Conservation (phyloP, 2,329 filamentous ascomycete species). For the Chrysosporium keratinophilum region DNA sequence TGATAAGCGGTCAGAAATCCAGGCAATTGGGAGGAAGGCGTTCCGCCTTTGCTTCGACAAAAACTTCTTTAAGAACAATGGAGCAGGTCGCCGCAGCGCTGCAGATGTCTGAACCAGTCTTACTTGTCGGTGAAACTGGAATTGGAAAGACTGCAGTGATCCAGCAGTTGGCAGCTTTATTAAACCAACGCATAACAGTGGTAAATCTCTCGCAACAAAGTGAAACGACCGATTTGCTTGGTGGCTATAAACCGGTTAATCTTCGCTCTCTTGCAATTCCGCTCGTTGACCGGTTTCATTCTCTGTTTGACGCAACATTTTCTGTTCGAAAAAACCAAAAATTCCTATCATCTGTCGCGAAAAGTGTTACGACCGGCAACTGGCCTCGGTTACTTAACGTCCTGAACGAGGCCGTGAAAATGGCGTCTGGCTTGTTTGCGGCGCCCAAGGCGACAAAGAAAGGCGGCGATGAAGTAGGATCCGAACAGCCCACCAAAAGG, state of each 20-base stretch:
- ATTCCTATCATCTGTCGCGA: conserved; percentile 71
- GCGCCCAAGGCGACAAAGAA: conserved; percentile 43
- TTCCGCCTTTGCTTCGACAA: conserved; percentile 69
- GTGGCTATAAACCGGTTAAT: conserved; percentile 93
- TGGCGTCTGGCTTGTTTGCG: conserved; percentile 63
- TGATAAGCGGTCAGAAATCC: conserved; percentile 37
- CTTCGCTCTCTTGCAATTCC: conserved; percentile 78
- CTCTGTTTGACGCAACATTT: conserved; percentile 79
- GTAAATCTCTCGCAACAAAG: conserved; percentile 98
- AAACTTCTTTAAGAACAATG: conserved; percentile 69
- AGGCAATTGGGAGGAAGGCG: conserved; percentile 33
- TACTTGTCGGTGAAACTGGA: conserved; percentile 97
- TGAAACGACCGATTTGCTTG: conserved; percentile 88
- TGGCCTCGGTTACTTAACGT: conserved; percentile 80
- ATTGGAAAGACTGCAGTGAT: conserved; percentile 96
- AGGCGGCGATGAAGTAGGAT: conserved; percentile 29
- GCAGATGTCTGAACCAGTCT: conserved; percentile 71
- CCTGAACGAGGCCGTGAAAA: conserved; percentile 79
- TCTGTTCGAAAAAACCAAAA: conserved; percentile 77
- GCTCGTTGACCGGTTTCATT: conserved; percentile 85
- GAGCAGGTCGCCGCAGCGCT: conserved; percentile 82
- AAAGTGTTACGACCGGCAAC: conserved; percentile 67
- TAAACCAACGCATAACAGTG: conserved; percentile 78
- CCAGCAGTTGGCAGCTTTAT: conserved; percentile 74
- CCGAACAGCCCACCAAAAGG: conserved; percentile 62